Evolutionary conservation across 169 alveolate genomes (phyloP), one percentile per base, ranked within the genome.

Genomic region (Plasmodium blacklocki): DNA sequence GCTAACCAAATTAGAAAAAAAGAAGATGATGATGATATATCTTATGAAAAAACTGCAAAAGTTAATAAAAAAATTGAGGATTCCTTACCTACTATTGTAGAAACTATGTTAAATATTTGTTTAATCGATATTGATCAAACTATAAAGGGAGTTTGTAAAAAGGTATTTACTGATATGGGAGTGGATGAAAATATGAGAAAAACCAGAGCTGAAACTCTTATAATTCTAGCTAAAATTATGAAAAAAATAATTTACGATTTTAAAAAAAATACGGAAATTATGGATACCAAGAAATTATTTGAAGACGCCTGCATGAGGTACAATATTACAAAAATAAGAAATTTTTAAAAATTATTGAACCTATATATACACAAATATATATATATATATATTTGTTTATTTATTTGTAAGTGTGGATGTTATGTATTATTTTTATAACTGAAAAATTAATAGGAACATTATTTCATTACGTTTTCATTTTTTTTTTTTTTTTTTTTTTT

Each of bases 61-160:
- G 94, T 91, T 76, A 86, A 88, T 29, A 92, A 95, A 67, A 93
- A 92, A 68, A 90, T 93, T 74, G 97, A 96, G 80, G 95, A 95
- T 52, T 91, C 96, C 23, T 66, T 96, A n/a, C 97, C 98, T 62
- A 74, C 94, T 12, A 93, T 96, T 49, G 76, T 96, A 71, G 97
- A 96, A 73, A 96, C 98, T 21, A 95, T 95, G 98, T 92, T 95
- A 64, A 93, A 94, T 71, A 94, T 96, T 9, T 95, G 97, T 88
- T 88, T 96, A 12, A 95, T 96, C 95, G 98, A 96, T 70, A 93
- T 96, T 52, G 97, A 96, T 60, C 93, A 94, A 54, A 96, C 98
- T 1, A 96, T 96, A 47, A 87, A 96, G 49, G 93, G 95, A 9
- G 97, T 96, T 29, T 93, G 97, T 60, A 96, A 95, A 80, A 94